Conservation (phyloP, 192 early-diverging fungal species). For the Kappamyces sp. region DNA sequence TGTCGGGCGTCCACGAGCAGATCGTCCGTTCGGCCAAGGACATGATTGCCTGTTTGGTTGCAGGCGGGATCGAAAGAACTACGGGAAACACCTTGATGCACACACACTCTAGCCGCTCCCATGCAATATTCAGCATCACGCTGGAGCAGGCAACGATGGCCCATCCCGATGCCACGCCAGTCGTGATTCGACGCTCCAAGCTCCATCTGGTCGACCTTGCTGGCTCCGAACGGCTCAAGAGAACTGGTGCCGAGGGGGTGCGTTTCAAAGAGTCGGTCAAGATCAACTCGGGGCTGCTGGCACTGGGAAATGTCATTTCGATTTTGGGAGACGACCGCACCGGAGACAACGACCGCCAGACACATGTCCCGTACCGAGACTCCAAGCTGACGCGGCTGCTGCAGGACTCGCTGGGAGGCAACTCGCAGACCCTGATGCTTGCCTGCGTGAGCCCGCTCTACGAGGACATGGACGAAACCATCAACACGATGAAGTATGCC, state of each 20-base stretch:
- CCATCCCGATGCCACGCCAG: background rate
- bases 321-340: constrained; percentile 55
- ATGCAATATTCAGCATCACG: constrained; percentile 45
- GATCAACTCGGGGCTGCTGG: constrained; percentile 90
- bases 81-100: constrained; percentile 51
- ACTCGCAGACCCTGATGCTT: constrained; percentile 48
- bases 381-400: constrained; percentile 78
- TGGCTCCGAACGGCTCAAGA: constrained; percentile 78
- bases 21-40: constrained; percentile 19
- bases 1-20: constrained; percentile 36
- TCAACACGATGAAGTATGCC: constrained; percentile 84
- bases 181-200: constrained; percentile 32
- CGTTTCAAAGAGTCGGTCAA: constrained; percentile 51
- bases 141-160: constrained; percentile 28
- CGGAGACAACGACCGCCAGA: constrained; percentile 13
- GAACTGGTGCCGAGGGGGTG: constrained; percentile 56
- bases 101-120: constrained; percentile 33
- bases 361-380: constrained; percentile 89
- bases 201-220: constrained; percentile 88
- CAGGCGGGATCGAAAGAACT: constrained; percentile 33
- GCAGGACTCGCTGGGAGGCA: constrained; percentile 79
- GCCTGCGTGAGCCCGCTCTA: constrained; percentile 63
- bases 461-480: constrained; percentile 77
- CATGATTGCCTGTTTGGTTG: constrained; percentile 31
- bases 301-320: constrained; percentile 95